A percentile compares a stretch with the other conserved stretches of the same genome.
Evolutionary conservation across 2,329 filamentous ascomycete genomes (phyloP).

Genomic region (Aureobasidium vineae): DNA sequence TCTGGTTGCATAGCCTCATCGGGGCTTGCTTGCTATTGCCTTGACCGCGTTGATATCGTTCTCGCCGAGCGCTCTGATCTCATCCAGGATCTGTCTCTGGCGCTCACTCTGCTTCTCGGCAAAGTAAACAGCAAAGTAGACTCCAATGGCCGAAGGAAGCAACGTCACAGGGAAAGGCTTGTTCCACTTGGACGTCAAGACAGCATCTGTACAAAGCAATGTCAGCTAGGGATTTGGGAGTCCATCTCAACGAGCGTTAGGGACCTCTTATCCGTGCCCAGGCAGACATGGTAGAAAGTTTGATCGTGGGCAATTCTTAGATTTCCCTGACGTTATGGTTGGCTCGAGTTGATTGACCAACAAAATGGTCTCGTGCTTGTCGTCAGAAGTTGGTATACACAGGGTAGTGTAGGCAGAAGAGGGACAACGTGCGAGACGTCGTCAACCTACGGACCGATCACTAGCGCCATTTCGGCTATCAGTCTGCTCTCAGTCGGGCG

Average conservation of each 20-base stretch:
- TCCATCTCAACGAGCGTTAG: neutral
- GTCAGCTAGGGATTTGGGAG: neutral
- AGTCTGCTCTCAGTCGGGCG: neutral
- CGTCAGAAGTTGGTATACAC: neutral
- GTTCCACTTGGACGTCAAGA: conserved; percentile 38
- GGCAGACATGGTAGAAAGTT: conserved; percentile 11
- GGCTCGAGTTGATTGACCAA: neutral
- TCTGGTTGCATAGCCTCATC: neutral
- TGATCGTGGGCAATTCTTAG: neutral
- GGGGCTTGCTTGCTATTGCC: conserved; percentile 24
- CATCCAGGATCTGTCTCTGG: conserved; percentile 34
- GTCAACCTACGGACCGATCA: conserved; percentile 17
- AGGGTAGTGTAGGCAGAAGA: neutral
- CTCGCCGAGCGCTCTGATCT: conserved; percentile 34
- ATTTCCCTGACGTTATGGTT: neutral
- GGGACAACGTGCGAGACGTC: neutral
- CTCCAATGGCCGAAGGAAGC: conserved; percentile 36
- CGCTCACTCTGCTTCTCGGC: conserved; percentile 36
- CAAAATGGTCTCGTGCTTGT: neutral
- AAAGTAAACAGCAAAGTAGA: conserved; percentile 35
- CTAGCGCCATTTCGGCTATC: conserved; percentile 22
- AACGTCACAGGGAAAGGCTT: conserved; percentile 38
- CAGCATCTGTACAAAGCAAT: conserved; percentile 29
- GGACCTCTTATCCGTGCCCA: conserved; percentile 20
- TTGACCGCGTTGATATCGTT: conserved; percentile 28